phyloP scores from a whole-genome alignment of 179 eudicot genomes.

The Beta macrorhiza region DNA sequence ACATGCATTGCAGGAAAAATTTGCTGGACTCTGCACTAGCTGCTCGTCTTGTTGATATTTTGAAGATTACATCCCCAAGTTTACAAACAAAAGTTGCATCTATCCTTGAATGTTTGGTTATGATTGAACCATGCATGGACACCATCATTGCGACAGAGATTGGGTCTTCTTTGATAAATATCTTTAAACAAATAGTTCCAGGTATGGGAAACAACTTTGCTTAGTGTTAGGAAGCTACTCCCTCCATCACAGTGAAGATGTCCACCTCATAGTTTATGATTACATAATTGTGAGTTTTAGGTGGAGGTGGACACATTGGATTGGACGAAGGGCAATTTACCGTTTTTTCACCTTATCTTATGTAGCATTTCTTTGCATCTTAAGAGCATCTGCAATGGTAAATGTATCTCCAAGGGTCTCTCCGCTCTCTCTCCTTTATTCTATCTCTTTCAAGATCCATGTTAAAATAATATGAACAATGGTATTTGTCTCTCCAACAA shows the following conservation, averaged over 20 bases:
- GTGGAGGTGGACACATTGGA: neutral
- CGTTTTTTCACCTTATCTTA: neutral
- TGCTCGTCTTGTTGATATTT: constrained; percentile 49
- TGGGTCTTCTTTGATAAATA: constrained; percentile 49
- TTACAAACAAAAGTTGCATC: constrained; percentile 72
- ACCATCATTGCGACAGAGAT: constrained; percentile 42
- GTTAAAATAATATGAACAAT: too few relatives aligned
- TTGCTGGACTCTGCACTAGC: constrained; percentile 49
- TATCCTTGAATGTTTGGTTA: constrained; percentile 57
- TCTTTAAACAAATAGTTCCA: constrained; percentile 52
- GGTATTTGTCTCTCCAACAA: too few relatives aligned
- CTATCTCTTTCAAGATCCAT: too few relatives aligned
- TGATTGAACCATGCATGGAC: constrained; percentile 42
- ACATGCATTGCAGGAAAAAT: constrained; percentile 32
- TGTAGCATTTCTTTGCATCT: neutral
- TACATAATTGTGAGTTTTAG: neutral
- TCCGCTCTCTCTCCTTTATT: too few relatives aligned
- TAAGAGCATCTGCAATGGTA: too few relatives aligned
- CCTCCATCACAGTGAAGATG: neutral
- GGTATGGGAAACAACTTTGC: constrained; percentile 37
- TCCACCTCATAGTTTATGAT: neutral
- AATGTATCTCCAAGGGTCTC: too few relatives aligned
- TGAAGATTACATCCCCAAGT: constrained; percentile 47
- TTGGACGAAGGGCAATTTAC: neutral
- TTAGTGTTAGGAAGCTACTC: neutral